Conservation (phyloP, 208 protist genomes). For the Leishmania guyanensis region DNA sequence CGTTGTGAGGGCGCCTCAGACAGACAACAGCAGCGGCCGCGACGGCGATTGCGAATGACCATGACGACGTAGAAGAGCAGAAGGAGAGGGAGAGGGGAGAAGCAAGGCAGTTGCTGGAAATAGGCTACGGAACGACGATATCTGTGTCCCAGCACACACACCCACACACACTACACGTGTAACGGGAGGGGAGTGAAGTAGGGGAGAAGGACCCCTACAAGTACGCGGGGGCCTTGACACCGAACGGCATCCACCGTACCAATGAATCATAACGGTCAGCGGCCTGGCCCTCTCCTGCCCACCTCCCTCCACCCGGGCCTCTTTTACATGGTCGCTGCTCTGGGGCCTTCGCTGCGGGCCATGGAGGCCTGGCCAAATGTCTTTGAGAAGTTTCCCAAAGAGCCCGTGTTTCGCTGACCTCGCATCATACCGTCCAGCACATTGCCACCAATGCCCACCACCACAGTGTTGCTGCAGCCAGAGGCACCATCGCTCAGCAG, state of each 20-base stretch:
- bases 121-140: background rate
- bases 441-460: background rate
- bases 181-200: background rate
- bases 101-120: background rate
- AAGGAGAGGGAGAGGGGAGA: background rate
- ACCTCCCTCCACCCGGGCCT: background rate
- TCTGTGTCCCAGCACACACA: background rate
- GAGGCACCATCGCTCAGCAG: constrained; percentile 13
- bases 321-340: background rate
- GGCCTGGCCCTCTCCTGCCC: background rate
- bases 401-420: background rate
- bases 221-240: background rate
- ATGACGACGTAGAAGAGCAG: background rate
- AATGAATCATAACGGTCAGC: background rate
- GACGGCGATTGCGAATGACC: background rate
- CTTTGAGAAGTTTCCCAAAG: background rate
- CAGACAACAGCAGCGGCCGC: background rate
- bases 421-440: background rate
- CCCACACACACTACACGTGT: background rate
- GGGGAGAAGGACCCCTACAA: background rate
- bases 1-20: background rate
- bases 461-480: background rate
- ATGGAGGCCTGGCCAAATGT: background rate
- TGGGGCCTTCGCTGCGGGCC: background rate
- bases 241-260: background rate